Evolutionary conservation across 495 filamentous ascomycete genomes (phyloP).

Genomic region (Physcia stellaris): DNA sequence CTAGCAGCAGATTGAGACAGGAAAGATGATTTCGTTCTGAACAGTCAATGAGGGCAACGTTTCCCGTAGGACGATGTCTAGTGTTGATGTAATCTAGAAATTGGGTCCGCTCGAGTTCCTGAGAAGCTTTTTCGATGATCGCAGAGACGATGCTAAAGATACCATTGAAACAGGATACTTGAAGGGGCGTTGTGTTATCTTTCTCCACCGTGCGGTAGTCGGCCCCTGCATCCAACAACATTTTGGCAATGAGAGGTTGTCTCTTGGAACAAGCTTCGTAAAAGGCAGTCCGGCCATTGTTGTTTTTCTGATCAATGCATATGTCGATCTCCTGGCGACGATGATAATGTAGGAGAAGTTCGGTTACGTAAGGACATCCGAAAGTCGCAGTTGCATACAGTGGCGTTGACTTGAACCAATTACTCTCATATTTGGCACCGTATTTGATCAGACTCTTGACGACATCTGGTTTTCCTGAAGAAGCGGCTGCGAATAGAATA

Average conservation of each 20-base stretch:
- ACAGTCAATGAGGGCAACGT: slow-evolving; percentile 6
- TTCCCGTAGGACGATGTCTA: background rate
- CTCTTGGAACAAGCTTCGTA: slow-evolving; percentile 6
- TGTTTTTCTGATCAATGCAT: slow-evolving; percentile 1
- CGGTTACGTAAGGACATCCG: slow-evolving; percentile 2
- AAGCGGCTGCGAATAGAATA: slow-evolving; percentile 5
- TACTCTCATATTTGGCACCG: slow-evolving; percentile 5
- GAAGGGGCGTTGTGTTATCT: background rate
- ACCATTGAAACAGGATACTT: background rate
- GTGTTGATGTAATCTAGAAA: slow-evolving; percentile 6
- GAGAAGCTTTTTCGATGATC: slow-evolving; percentile 1
- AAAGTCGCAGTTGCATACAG: slow-evolving; percentile 6
- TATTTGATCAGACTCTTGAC: slow-evolving; percentile 4
- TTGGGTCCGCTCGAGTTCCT: background rate
- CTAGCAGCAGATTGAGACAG: slow-evolving; percentile 6
- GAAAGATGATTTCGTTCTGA: background rate
- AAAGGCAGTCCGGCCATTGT: slow-evolving; percentile 6
- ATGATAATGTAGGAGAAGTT: slow-evolving; percentile 6
- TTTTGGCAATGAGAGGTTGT: background rate
- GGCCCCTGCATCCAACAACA: slow-evolving; percentile 5
- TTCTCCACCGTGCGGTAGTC: background rate
- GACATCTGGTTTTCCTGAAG: slow-evolving; percentile 1
- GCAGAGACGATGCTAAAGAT: background rate
- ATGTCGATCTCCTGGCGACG: slow-evolving; percentile 1
- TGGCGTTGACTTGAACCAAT: slow-evolving; percentile 7